Conservation (phyloP, 1,284 basidiomycete genomes). For the Trametes versicolor region DNA sequence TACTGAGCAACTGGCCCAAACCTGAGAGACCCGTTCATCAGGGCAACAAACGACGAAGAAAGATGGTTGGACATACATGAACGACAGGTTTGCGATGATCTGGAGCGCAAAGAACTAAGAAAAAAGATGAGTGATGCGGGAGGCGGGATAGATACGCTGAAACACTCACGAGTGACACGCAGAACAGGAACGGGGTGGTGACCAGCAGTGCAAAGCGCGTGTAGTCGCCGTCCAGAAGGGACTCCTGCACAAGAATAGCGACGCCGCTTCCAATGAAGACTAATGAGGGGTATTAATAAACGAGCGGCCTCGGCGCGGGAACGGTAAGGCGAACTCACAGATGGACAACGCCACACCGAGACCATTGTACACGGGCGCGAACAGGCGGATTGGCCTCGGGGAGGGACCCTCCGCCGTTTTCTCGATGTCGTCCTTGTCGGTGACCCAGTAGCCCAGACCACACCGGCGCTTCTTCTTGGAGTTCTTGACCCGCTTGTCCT, state of each 20-base stretch:
- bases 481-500: constrained; percentile 43
- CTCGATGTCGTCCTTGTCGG: constrained; percentile 56
- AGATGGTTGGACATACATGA: constrained; percentile 53
- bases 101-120: constrained; percentile 70
- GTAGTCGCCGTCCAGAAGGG: constrained; percentile 71
- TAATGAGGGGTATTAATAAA: constrained; percentile 37
- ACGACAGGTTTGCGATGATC: constrained; percentile 68
- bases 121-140: neutral
- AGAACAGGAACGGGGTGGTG: constrained; percentile 75
- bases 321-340: constrained; percentile 54
- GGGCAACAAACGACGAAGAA: neutral
- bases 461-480: constrained; percentile 42
- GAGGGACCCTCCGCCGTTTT: constrained; percentile 50
- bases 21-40: constrained; percentile 42
- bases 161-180: constrained; percentile 70
- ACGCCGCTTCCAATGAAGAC: constrained; percentile 72
- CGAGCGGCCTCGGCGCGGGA: constrained; percentile 1
- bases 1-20: constrained; percentile 81
- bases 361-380: constrained; percentile 83
- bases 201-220: constrained; percentile 71
- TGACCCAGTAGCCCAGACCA: constrained; percentile 51
- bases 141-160: neutral
- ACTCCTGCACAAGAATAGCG: constrained; percentile 69
- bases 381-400: constrained; percentile 68
- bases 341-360: constrained; percentile 69